These are phyloP conservation scores for Vitis labrusca DNA, from an alignment of 164 flowering plant species.

Conservation along the genomic window DNA sequence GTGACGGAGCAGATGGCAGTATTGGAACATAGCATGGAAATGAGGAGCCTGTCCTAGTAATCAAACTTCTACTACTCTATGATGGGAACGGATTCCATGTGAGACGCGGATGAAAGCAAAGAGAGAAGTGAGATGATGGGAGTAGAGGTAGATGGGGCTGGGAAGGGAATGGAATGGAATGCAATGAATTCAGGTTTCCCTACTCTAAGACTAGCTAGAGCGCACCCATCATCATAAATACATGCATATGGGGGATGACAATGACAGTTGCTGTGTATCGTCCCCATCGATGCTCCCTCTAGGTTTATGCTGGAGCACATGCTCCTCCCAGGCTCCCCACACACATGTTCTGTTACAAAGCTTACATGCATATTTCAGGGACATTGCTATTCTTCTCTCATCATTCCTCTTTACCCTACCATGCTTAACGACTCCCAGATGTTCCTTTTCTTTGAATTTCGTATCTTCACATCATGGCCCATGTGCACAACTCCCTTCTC, in stretches of 20 bases:
- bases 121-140: conserved; percentile 3
- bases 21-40: no score
- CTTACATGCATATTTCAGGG: conserved; percentile 8
- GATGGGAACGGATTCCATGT: no score
- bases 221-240: neutral
- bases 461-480: conserved; percentile 20
- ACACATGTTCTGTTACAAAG: conserved; percentile 25
- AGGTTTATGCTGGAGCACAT: conserved; percentile 23
- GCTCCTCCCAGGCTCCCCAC: conserved; percentile 16
- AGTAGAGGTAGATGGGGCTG: neutral
- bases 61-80: no score
- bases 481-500: conserved; percentile 7
- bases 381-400: conserved; percentile 3
- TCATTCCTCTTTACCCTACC: conserved; percentile 21
- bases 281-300: conserved; percentile 17
- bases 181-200: conserved; percentile 29
- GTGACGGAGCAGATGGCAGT: no score
- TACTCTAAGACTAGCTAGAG: neutral
- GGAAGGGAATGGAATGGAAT: no score
- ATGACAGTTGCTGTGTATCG: conserved; percentile 28
- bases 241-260: conserved; percentile 27
- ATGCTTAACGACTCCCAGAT: neutral
- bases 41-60: no score
- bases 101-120: neutral
- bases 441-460: no score